Base-by-base conservation (phyloP, 441 rosid genomes). In the Bruguiera hainesii region DNA sequence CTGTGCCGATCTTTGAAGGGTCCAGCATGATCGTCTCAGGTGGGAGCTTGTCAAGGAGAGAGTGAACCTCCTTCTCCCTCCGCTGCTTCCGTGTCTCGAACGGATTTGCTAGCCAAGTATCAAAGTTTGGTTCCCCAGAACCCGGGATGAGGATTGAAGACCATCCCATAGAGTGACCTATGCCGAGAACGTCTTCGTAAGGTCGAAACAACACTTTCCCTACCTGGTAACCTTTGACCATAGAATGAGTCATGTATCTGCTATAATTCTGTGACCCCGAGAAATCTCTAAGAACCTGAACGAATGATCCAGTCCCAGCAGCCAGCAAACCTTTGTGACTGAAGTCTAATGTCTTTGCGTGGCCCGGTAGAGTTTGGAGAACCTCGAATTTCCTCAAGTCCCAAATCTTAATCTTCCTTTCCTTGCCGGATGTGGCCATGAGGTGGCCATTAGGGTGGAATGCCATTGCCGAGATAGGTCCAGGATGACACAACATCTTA, bases 151-250 rank as follows among this genome's bases (percentile, higher is more conserved):
- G 88, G 71, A 91, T 84, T 56, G 96, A 87, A 25, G 97, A 89
- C 96, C 96, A 94, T 19, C 99, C 99, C 86, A 78, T 86, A 7
- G 99, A 91, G 74, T 94, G 98, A 48, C 97, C 96, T 39, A 94
- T 84, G 65, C 86, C 83, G 23, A 91, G 74, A 56, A 85, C 93
- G 70, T 94, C 98, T 74, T 94, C 99, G 19, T 94, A 91, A 10
- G 98, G 97, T 52, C 96, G 87, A 77, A 94, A 94, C 73, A 57
- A 49, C 23, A 91, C 74, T 76, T 89, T 86, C 48, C 82, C 87
- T 56, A 84, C 69, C 81, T 91, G 91, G 76, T 88, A 94, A 39
- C 99, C 96, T 83, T 89, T 94, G 60, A 68, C 91, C 75, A 94
- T 82, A 3, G 96, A 79, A 76, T 91, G 98, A 62, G 66, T 68